Evolutionary conservation across 2,329 filamentous ascomycete species (phyloP).

Genomic region (Cladophialophora psammophila): DNA sequence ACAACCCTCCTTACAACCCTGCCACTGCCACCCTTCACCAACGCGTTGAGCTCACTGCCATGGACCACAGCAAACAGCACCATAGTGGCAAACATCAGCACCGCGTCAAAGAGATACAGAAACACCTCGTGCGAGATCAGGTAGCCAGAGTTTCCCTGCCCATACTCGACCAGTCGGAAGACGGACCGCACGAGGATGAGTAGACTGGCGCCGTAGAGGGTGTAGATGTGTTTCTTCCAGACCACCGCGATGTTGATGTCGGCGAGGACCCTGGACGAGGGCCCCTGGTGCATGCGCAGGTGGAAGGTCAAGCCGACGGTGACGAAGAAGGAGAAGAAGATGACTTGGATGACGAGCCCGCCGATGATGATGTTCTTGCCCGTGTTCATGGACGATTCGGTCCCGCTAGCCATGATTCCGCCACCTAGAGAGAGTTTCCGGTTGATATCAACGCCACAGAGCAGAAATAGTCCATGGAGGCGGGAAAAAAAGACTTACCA

Average conservation of each 20-base stretch:
- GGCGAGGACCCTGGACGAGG: constrained; percentile 9
- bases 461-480: background rate
- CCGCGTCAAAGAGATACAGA: constrained; percentile 46
- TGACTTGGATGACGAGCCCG: constrained; percentile 58
- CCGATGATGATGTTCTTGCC: constrained; percentile 55
- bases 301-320: constrained; percentile 48
- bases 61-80: constrained; percentile 25
- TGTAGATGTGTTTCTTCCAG: constrained; percentile 50
- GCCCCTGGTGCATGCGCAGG: constrained; percentile 7
- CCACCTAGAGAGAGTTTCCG: constrained; percentile 16
- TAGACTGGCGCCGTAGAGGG: constrained; percentile 40
- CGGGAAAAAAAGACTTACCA: constrained; percentile 6
- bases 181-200: constrained; percentile 45
- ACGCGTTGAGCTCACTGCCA: constrained; percentile 25
- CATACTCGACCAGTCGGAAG: constrained; percentile 46
- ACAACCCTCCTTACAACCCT: constrained; percentile 17
- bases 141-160: constrained; percentile 44
- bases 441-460: background rate
- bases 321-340: constrained; percentile 61
- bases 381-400: constrained; percentile 39
- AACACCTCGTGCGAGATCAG: constrained; percentile 45
- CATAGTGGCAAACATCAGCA: constrained; percentile 41
- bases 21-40: constrained; percentile 19
- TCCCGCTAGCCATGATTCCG: constrained; percentile 22
- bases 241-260: background rate